Evolutionary conservation across 768 basidiomycete species (phyloP), one percentile per base, ranked within the genome.

Genomic region (Myochromella boudieri): DNA sequence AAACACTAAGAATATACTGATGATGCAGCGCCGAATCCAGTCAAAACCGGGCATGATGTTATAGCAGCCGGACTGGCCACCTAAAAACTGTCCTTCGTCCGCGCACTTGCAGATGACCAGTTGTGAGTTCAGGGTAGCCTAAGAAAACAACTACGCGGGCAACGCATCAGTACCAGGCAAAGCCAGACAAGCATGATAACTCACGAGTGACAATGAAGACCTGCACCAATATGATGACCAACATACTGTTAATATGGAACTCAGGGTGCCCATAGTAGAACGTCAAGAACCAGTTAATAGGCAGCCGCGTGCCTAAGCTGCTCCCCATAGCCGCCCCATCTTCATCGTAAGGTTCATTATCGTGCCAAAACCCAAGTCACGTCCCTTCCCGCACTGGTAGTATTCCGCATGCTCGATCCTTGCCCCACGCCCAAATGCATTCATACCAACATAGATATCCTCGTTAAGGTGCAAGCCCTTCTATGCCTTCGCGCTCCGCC

Each of bases 391-490:
- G 61, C 95, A 98, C 69, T 97, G 95, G 66, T 94, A 99, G 69
- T 99, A 99, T 70, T 99, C 97, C 26, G 94, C 95, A 62, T 99
- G 97, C 74, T 98, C 98, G 80, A 99, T 98, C 48, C 91, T 80
- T 22, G 88, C 95, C 24, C 97, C 97, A 39, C 97, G 89, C 46
- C 95, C 95, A 59, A 97, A 89, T 4, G 95, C 95, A 58, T 85
- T 97, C 91, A 99, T 99, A 49, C 97, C 97, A 24, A 97, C 97
- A 64, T 95, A 99, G 65, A 99, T 99, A 80, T 98, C 97, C 69
- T 99, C 97, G 73, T 98, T 98, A 47, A 99, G 70, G 66, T 99
- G 97, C 15, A 99, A 68, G 42, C 97, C 97, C 68, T 99, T 99
- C 69, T 99, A 95, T 27, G 97, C 97, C 71, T 99, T 99, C 36